phyloP scores from a whole-genome alignment of 1,139 yeast genomes.

The Geotrichum europaeum region DNA sequence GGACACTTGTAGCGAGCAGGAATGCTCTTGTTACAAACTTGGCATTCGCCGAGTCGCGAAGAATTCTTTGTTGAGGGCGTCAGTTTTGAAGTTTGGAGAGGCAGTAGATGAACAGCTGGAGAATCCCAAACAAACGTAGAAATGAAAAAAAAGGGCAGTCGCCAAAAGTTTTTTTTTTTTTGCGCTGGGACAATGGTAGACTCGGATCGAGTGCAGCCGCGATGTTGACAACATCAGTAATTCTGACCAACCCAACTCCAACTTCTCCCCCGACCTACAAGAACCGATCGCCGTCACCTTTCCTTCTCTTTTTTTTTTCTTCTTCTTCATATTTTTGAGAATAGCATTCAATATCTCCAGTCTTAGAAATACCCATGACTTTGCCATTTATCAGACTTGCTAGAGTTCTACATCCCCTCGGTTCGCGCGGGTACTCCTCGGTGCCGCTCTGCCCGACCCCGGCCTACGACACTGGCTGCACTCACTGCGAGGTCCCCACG shows the following conservation, averaged over 20 bases:
- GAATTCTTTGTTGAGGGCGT: background rate
- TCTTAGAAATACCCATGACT: background rate
- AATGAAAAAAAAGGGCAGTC: background rate
- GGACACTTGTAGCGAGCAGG: constrained; percentile 59
- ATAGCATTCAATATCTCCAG: background rate
- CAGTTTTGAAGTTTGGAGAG: background rate
- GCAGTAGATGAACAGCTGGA: background rate
- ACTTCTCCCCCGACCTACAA: background rate
- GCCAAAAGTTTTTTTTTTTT: background rate
- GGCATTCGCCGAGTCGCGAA: constrained; percentile 34
- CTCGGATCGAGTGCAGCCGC: background rate
- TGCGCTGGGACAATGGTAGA: background rate
- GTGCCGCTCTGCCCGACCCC: constrained; percentile 46
- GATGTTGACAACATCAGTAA: background rate
- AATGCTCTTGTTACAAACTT: constrained; percentile 37
- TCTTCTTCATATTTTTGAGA: background rate
- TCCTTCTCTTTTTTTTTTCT: background rate
- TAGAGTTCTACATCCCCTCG: background rate
- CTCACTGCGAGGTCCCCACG: constrained; percentile 41
- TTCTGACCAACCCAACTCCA: background rate
- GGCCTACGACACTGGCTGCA: constrained; percentile 53
- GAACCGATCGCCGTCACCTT: background rate
- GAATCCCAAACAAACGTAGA: background rate
- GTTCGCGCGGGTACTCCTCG: background rate
- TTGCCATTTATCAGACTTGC: background rate